phyloP scores from a whole-genome alignment of 495 filamentous ascomycete species.

The Apodospora peruviana region DNA sequence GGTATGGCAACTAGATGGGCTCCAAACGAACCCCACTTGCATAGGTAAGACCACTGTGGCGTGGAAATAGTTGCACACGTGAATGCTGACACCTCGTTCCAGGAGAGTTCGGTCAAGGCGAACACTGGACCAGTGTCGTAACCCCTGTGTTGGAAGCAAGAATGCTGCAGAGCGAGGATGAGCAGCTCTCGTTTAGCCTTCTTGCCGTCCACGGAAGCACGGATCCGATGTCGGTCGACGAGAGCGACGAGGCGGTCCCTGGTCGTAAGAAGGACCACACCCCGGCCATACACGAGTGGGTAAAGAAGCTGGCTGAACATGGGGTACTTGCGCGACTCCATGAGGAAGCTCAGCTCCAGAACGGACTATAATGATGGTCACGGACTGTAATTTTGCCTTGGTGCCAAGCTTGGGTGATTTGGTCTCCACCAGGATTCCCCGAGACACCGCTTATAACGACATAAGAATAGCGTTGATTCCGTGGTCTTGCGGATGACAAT shows the following conservation, averaged over 20 bases:
- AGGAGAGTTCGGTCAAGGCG: slow-evolving; percentile 15
- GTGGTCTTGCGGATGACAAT: too few relatives aligned
- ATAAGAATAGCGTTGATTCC: too few relatives aligned
- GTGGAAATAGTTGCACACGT: not conserved
- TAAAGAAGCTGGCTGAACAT: slow-evolving; percentile 34
- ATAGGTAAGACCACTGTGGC: slow-evolving; percentile 52
- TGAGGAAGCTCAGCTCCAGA: slow-evolving; percentile 13
- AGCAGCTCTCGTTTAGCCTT: slow-evolving; percentile 37
- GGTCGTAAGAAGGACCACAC: slow-evolving; percentile 37
- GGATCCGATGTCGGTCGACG: slow-evolving; percentile 5
- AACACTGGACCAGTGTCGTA: slow-evolving; percentile 37
- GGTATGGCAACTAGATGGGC: slow-evolving; percentile 88
- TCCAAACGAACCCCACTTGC: slow-evolving; percentile 65
- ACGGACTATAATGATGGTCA: too few relatives aligned
- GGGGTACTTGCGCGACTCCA: slow-evolving; percentile 29
- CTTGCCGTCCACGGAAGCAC: slow-evolving; percentile 30
- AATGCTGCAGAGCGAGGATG: slow-evolving; percentile 35
- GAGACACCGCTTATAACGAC: too few relatives aligned
- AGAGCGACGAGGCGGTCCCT: slow-evolving; percentile 18
- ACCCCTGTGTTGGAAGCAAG: slow-evolving; percentile 31
- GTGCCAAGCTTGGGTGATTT: not conserved
- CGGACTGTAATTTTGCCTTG: too few relatives aligned
- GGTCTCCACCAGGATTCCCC: too few relatives aligned
- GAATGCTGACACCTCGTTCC: not conserved
- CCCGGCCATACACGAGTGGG: slow-evolving; percentile 39